Base-by-base conservation (phyloP, 2,329 filamentous ascomycete genomes). In the Penicillium sp. region DNA sequence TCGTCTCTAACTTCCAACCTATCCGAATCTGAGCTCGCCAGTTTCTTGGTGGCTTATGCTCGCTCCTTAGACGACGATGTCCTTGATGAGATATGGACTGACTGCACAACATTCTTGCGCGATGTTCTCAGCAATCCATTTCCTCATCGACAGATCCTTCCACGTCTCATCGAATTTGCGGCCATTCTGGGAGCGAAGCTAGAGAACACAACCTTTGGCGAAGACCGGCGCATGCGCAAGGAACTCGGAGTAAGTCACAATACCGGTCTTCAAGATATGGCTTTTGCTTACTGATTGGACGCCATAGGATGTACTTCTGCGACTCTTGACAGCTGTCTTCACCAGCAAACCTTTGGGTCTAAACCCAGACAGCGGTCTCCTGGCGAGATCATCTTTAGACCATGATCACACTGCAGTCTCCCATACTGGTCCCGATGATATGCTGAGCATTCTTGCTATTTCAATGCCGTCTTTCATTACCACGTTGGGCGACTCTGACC, bases 71-170 rank as follows among this genome's bases (percentile, higher is more conserved):
- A 98, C 58, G 93, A 98, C 57, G 93, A 98, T 70, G 86, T 93
- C 11, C 91, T 96, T 78, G 93, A 98, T 57, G 93, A 98, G 66
- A 95, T 98, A 33, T 98, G 93, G 93, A 77, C 83, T 27, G 91
- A 98, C 61, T 98, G 91, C 63, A 88, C 90, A 57, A 80, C 84
- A 0, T 98, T 98, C 64, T 67, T 97, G 45, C 85, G 83, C 48
- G 94, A 98, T 60, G 78, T 98, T 18, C 75, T 98, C 18, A 82
- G 84, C 16, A 98, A 98, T 58, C 94, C 93, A 1, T 88, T 98
- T 57, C 93, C 93, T 2, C 91, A 98, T 68, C 78, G 93, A 40
- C 90, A 96, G 59, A 91, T 90, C 6, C 68, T 98, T 26, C 87
- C 93, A 5, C 82, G 84, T 36, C 71, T 98, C 30, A 72, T 98